Evolutionary conservation across 2,329 filamentous ascomycete species (phyloP).

Genomic region (Pseudofabraea citricarpa): DNA sequence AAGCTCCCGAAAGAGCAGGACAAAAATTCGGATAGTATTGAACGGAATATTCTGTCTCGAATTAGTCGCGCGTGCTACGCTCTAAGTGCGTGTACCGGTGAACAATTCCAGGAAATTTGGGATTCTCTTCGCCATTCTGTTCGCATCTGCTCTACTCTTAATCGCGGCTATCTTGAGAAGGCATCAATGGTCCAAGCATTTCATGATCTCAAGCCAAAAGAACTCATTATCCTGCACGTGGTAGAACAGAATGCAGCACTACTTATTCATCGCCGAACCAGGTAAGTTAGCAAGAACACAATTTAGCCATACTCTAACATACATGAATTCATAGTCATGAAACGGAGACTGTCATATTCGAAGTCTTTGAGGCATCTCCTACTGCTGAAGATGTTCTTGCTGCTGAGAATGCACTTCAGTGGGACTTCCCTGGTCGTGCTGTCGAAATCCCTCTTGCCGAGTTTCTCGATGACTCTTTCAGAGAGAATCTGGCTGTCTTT

Average conservation of each 20-base stretch:
- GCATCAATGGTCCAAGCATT: constrained; percentile 24
- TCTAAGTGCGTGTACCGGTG: constrained; percentile 9
- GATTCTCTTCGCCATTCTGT: constrained; percentile 13
- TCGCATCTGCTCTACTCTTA: constrained; percentile 11
- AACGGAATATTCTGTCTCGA: constrained; percentile 22
- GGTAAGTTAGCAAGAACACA: no score
- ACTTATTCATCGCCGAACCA: constrained; percentile 30
- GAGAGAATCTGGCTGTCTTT: constrained; percentile 42
- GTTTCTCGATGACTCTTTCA: constrained; percentile 39
- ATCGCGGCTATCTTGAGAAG: constrained; percentile 17
- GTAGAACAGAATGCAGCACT: constrained; percentile 43
- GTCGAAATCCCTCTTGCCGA: constrained; percentile 37
- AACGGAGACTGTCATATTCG: constrained; percentile 49
- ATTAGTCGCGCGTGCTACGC: constrained; percentile 18
- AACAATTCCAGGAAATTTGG: constrained; percentile 13
- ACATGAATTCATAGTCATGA: no score
- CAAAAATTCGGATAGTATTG: constrained; percentile 22
- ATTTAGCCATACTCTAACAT: no score
- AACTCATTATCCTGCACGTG: constrained; percentile 37
- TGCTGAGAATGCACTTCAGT: constrained; percentile 44
- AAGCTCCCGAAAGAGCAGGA: constrained; percentile 33
- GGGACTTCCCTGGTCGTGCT: constrained; percentile 54
- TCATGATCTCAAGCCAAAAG: constrained; percentile 17
- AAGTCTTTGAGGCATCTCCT: constrained; percentile 57
- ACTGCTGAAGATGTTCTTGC: constrained; percentile 45